phyloP scores from a whole-genome alignment of 768 basidiomycete species.

The Boletellus sp. region DNA sequence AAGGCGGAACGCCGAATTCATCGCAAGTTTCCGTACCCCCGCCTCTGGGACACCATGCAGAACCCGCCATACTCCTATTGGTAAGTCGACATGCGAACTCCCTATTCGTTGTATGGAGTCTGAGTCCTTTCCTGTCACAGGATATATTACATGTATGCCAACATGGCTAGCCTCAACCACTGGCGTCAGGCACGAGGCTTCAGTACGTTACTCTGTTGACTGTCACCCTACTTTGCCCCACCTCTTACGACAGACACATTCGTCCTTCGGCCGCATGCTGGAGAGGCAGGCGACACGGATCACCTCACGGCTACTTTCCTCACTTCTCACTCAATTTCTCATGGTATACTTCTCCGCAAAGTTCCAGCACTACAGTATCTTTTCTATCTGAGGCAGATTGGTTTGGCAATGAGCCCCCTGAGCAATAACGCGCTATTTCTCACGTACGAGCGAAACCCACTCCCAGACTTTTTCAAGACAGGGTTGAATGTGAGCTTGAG shows the following conservation, averaged over 20 bases:
- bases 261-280: conserved; percentile 93
- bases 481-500: conserved; percentile 95
- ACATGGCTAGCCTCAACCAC: conserved; percentile 91
- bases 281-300: conserved; percentile 97
- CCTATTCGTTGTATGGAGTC: conserved; percentile 5
- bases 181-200: conserved; percentile 88
- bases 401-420: conserved; percentile 96
- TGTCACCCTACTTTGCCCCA: conserved; percentile 2
- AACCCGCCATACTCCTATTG: conserved; percentile 96
- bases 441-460: conserved; percentile 93
- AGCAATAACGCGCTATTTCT: conserved; percentile 98
- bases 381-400: conserved; percentile 97
- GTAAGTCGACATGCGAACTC: conserved; percentile 38
- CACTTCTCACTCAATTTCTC: conserved; percentile 96
- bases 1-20: conserved; percentile 89
- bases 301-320: conserved; percentile 96
- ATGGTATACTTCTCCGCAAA: conserved; percentile 97
- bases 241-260: conserved; percentile 68
- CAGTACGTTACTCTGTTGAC: conserved; percentile 53
- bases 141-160: conserved; percentile 98
- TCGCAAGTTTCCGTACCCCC: conserved; percentile 90
- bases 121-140: conserved; percentile 36
- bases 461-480: conserved; percentile 95
- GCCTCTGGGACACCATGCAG: conserved; percentile 82
- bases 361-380: conserved; percentile 96